Evolutionary conservation across 495 filamentous ascomycete species (phyloP).

Genomic region (Staphylotrichum tortipilum): DNA sequence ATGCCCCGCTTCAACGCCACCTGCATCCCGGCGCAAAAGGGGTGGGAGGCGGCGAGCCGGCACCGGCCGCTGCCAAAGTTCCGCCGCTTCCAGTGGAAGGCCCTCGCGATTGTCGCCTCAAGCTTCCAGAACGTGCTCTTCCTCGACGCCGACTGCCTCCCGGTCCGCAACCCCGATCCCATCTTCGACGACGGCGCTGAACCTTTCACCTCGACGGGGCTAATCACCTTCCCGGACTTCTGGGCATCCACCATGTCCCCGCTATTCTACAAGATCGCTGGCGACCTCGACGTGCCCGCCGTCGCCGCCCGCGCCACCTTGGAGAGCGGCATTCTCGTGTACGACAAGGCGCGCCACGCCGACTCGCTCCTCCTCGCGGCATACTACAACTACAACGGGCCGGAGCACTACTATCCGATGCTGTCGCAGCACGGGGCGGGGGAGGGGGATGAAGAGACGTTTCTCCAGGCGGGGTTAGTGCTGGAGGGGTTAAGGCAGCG

Average conservation of each 20-base stretch:
- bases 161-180: slow-evolving; percentile 42
- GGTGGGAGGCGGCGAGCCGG: background rate
- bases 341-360: slow-evolving; percentile 47
- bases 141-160: slow-evolving; percentile 54
- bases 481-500: slow-evolving; percentile 28
- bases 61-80: slow-evolving; percentile 6
- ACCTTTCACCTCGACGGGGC: slow-evolving; percentile 43
- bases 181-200: slow-evolving; percentile 36
- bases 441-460: slow-evolving; percentile 60
- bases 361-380: slow-evolving; percentile 46
- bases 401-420: slow-evolving; percentile 49
- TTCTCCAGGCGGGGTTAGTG: slow-evolving; percentile 46
- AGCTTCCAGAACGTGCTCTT: slow-evolving; percentile 53
- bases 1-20: slow-evolving; percentile 44
- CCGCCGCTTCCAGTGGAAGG: slow-evolving; percentile 49
- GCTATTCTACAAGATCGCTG: slow-evolving; percentile 47
- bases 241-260: slow-evolving; percentile 47
- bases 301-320: slow-evolving; percentile 34
- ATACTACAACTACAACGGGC: slow-evolving; percentile 59
- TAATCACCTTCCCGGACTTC: slow-evolving; percentile 58
- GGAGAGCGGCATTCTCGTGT: slow-evolving; percentile 50
- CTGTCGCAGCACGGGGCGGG: slow-evolving; percentile 49
- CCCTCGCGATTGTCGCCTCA: slow-evolving; percentile 52
- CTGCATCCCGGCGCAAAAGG: slow-evolving; percentile 32
- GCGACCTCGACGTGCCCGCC: slow-evolving; percentile 23